Evolutionary conservation across 83 land plant genomes (phyloP), one percentile per base, ranked within the genome.

Genomic region (Picea abies): DNA sequence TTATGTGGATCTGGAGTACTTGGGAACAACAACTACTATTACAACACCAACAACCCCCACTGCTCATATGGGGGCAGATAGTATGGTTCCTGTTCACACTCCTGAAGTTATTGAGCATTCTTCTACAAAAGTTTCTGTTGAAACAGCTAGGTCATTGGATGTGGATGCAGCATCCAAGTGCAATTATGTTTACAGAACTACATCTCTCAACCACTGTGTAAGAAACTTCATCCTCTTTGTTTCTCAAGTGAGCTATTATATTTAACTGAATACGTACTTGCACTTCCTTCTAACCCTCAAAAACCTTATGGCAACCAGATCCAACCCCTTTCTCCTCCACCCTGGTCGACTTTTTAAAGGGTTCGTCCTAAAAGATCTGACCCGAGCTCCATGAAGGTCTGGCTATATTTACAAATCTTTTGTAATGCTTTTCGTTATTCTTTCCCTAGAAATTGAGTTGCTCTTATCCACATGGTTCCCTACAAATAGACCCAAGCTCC

Each of bases 181-280:
- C 61, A 80, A 60, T n/a, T 82, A 85, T 47, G 20, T 39, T 78
- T 70, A 60, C 65, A 65, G 41, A 77, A 56, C 67, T 23, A 9
- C 82, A 49, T 79, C 83, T 52, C 80, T 88, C 63, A 88, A 85
- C 65, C 82, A 82, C 63, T 82, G 89, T 79, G 90, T 88, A 83
- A 88, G 89, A 44, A 39, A 37, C 82, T 35, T 83, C 35, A 25
- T 11, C 16, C n/a, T 78, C 41, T 26, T 37, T 49, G 66, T 23
- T 63, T 35, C n/a, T 14, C 41, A 60, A 52, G 6, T 23, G 56
- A 20, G 17, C 23, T 66, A 29, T 76, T 58, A 4, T n/a, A 26
- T 17, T 81, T 35, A 63, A 58, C 6, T 23, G 32, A 16, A 29
- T 81, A 69, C 1, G 14, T 23, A 7, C 58, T 41, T 29, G 4